Percentiles rank a stretch among this genome's conserved stretches.
These are phyloP conservation scores for Penicillium italicum DNA, from an alignment of 2,329 filamentous ascomycete genomes.

Conservation along the genomic window DNA sequence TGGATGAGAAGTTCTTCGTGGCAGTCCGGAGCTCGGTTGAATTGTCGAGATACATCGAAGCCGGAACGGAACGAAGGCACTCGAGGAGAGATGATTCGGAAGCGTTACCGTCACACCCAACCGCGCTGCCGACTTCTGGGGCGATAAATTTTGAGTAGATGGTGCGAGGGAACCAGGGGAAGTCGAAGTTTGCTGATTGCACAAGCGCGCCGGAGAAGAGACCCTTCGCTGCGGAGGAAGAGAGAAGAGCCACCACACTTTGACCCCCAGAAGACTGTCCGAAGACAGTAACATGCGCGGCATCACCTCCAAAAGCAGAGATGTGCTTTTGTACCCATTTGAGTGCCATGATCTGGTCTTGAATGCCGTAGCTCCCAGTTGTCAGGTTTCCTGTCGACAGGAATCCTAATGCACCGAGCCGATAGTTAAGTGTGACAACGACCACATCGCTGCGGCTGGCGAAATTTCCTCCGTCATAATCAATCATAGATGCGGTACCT, in stretches of 20 bases:
- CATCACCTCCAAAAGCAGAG: slow-evolving; percentile 29
- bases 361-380: slow-evolving; percentile 31
- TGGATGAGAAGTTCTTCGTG: slow-evolving; percentile 1
- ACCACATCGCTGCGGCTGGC: slow-evolving; percentile 37
- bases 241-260: slow-evolving; percentile 44
- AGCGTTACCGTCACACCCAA: slow-evolving; percentile 21
- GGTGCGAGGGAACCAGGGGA: slow-evolving; percentile 27
- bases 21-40: slow-evolving; percentile 17
- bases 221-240: slow-evolving; percentile 24
- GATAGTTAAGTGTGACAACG: slow-evolving; percentile 37
- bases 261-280: slow-evolving; percentile 46
- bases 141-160: slow-evolving; percentile 23
- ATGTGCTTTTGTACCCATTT: slow-evolving; percentile 28
- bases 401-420: slow-evolving; percentile 33
- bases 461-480: slow-evolving; percentile 37
- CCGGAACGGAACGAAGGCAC: slow-evolving; percentile 25
- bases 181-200: slow-evolving; percentile 26
- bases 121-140: slow-evolving; percentile 20
- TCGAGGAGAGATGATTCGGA: slow-evolving; percentile 15
- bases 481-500: slow-evolving; percentile 25
- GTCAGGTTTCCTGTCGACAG: slow-evolving; percentile 35
- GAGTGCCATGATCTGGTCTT: slow-evolving; percentile 34
- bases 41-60: slow-evolving; percentile 21
- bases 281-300: slow-evolving; percentile 33
- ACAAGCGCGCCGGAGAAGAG: slow-evolving; percentile 29